Conservation (phyloP, 495 filamentous ascomycete genomes). For the Cetradonia linearis region DNA sequence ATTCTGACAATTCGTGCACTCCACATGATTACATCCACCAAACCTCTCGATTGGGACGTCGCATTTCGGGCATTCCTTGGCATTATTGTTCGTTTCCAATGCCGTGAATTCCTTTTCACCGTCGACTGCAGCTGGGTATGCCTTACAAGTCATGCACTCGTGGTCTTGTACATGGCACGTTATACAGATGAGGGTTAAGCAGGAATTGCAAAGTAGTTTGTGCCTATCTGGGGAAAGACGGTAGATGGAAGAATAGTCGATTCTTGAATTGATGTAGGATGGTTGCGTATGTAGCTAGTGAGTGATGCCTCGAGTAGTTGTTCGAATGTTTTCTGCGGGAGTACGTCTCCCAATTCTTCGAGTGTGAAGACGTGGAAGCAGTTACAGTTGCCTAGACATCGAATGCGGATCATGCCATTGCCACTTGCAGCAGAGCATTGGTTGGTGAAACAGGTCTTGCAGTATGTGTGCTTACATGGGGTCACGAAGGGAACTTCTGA, state of each 20-base stretch:
- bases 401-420: constrained; percentile 21
- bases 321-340: constrained; percentile 30
- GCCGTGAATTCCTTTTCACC: constrained; percentile 21
- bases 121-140: constrained; percentile 28
- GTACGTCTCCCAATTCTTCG: constrained; percentile 29
- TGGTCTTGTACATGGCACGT: constrained; percentile 30
- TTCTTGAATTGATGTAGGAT: constrained; percentile 29
- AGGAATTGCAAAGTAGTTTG: constrained; percentile 31
- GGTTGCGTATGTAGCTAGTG: constrained; percentile 29
- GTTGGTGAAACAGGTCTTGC: constrained; percentile 35
- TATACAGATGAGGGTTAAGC: constrained; percentile 32
- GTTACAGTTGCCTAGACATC: constrained; percentile 26
- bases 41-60: constrained; percentile 28
- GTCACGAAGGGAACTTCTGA: constrained; percentile 33
- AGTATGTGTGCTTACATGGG: constrained; percentile 37
- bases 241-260: constrained; percentile 36
- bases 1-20: constrained; percentile 25
- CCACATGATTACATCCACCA: constrained; percentile 33
- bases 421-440: constrained; percentile 27
- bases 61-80: constrained; percentile 29
- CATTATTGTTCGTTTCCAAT: constrained; percentile 24
- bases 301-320: constrained; percentile 33
- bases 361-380: constrained; percentile 29
- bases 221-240: constrained; percentile 19
- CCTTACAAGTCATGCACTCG: constrained; percentile 31